These are phyloP conservation scores for Garcia nutans DNA, from an alignment of 345 rosid species.

Conservation along the genomic window DNA sequence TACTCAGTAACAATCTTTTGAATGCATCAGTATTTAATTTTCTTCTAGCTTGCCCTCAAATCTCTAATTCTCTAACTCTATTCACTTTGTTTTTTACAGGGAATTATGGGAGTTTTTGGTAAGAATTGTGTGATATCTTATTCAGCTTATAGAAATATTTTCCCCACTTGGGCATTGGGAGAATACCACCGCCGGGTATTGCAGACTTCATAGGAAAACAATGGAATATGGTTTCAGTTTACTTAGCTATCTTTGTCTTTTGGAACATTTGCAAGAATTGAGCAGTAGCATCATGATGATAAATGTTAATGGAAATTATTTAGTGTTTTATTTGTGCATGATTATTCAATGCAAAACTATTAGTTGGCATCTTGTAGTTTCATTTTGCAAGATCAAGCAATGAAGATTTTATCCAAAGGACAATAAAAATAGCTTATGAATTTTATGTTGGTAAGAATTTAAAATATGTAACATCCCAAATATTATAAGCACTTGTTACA, in stretches of 20 bases:
- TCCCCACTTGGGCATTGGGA: constrained; percentile 70
- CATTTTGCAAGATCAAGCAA: too few relatives aligned
- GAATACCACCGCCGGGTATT: constrained; percentile 44
- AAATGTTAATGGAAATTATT: too few relatives aligned
- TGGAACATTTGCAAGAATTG: background rate
- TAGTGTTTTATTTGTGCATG: too few relatives aligned
- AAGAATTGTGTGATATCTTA: constrained; percentile 65
- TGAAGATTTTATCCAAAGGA: too few relatives aligned
- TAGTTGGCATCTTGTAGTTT: too few relatives aligned
- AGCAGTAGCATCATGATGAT: background rate
- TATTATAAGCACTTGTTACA: too few relatives aligned
- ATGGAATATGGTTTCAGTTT: background rate
- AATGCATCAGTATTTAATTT: too few relatives aligned
- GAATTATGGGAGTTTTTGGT: constrained; percentile 64
- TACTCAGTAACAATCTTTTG: too few relatives aligned
- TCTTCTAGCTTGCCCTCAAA: background rate
- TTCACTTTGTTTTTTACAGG: constrained; percentile 29
- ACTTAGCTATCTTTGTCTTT: background rate
- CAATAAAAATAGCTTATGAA: too few relatives aligned
- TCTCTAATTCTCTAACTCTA: background rate
- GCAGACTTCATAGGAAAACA: constrained; percentile 10
- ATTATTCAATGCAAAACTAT: too few relatives aligned
- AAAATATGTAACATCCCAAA: too few relatives aligned
- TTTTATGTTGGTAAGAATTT: too few relatives aligned
- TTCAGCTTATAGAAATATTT: constrained; percentile 55